phyloP scores from a whole-genome alignment of 495 filamentous ascomycete species.

The Aspergillus incahuasiensis region DNA sequence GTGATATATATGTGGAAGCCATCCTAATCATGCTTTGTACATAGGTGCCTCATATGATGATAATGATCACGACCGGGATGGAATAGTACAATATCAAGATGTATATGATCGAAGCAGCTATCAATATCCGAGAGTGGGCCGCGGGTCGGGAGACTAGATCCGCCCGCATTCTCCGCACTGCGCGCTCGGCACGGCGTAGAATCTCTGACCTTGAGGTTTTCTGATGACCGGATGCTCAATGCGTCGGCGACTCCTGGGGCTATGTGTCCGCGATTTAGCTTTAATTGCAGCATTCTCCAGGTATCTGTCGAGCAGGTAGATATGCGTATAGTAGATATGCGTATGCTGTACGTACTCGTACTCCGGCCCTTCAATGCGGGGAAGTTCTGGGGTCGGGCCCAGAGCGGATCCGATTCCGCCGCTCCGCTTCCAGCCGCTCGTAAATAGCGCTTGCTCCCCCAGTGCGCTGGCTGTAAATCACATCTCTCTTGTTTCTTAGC shows the following conservation, averaged over 20 bases:
- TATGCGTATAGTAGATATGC: too few species aligned
- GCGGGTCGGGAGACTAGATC: conserved; percentile 10
- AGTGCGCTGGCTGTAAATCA: neutral
- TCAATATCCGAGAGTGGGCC: conserved; percentile 4
- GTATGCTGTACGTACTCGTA: too few species aligned
- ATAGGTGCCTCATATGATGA: neutral
- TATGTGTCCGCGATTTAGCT: too few species aligned
- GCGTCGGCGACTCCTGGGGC: too few species aligned
- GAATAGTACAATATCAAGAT: neutral
- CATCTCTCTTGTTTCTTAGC: neutral
- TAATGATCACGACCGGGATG: neutral
- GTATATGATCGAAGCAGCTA: neutral
- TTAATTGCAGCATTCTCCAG: too few species aligned
- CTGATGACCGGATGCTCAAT: too few species aligned
- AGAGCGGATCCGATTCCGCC: conserved; percentile 12
- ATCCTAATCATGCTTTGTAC: neutral
- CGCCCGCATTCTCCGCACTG: neutral
- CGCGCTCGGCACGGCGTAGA: neutral
- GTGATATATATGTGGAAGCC: neutral
- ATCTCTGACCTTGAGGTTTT: neutral
- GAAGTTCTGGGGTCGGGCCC: conserved; percentile 9
- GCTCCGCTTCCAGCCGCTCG: conserved; percentile 9
- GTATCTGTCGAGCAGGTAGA: too few species aligned
- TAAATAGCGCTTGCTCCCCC: neutral
- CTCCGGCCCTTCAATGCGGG: conserved; percentile 1